These are phyloP conservation scores for Phellopilus nigrolimitatus DNA, from an alignment of 1,284 basidiomycete species.

Conservation along the genomic window DNA sequence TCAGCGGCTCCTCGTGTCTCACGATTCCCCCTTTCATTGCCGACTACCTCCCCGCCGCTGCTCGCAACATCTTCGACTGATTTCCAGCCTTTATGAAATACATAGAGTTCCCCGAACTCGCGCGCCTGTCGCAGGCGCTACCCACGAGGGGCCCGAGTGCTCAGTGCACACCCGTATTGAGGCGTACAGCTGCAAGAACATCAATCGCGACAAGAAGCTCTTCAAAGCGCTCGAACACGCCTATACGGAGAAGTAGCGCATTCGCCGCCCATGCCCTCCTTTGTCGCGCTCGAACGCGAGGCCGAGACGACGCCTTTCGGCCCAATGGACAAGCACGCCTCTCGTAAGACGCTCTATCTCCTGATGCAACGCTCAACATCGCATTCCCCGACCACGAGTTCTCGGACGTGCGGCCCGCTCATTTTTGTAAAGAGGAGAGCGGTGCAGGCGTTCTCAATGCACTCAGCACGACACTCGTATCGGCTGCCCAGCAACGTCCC, in stretches of 20 bases:
- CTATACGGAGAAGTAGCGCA: slow-evolving; percentile 75
- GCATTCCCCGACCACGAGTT: slow-evolving; percentile 99
- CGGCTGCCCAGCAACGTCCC: slow-evolving; percentile 38
- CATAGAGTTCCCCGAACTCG: slow-evolving; percentile 80
- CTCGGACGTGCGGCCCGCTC: slow-evolving; percentile 85
- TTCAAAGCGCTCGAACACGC: slow-evolving; percentile 88
- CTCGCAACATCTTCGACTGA: too few species aligned
- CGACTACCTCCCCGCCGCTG: too few species aligned
- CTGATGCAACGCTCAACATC: slow-evolving; percentile 96
- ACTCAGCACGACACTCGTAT: slow-evolving; percentile 70
- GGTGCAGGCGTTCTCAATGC: slow-evolving; percentile 76
- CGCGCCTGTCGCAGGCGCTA: slow-evolving; percentile 75
- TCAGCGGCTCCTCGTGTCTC: too few species aligned
- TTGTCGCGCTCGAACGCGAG: slow-evolving; percentile 61
- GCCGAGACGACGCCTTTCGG: slow-evolving; percentile 75
- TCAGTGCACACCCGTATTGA: slow-evolving; percentile 91
- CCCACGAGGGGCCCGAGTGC: slow-evolving; percentile 83
- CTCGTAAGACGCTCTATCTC: slow-evolving; percentile 87
- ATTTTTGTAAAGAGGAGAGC: slow-evolving; percentile 83
- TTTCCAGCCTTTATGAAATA: slow-evolving; percentile 93
- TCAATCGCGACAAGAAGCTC: slow-evolving; percentile 95
- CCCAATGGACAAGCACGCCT: slow-evolving; percentile 67
- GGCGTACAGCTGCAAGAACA: slow-evolving; percentile 97
- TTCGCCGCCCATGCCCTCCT: slow-evolving; percentile 65
- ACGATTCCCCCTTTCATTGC: too few species aligned